Percentiles rank a stretch among this genome's conserved stretches.
Conservation (phyloP, 192 early-diverging fungal species). For the Coemansia sp. region DNA sequence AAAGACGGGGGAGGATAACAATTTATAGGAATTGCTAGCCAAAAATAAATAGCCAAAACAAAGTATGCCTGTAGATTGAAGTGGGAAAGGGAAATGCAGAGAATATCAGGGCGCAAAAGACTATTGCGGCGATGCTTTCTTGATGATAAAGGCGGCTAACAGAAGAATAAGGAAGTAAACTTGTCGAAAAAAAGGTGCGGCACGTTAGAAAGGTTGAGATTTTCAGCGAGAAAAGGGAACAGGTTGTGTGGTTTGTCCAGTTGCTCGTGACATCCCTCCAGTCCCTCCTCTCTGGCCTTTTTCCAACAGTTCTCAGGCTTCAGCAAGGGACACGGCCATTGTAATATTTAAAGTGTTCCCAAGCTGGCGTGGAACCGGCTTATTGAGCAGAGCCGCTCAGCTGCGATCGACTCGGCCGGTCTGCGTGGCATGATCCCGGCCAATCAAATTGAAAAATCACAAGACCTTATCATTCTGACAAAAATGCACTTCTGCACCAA, state of each 20-base stretch:
- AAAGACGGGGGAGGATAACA: neutral
- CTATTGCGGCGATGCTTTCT: neutral
- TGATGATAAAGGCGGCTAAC: neutral
- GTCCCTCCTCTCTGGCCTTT: neutral
- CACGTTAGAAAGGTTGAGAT: neutral
- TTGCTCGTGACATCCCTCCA: neutral
- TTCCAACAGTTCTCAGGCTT: neutral
- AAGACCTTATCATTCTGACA: constrained; percentile 2
- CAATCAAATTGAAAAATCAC: constrained; percentile 24
- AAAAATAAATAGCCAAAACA: neutral
- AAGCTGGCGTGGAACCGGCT: neutral
- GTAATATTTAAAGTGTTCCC: neutral
- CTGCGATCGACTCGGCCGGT: neutral
- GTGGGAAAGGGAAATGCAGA: neutral
- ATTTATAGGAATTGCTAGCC: neutral
- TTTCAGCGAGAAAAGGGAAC: neutral
- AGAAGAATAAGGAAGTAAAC: neutral
- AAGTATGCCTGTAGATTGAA: neutral
- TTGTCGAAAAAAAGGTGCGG: too few species aligned
- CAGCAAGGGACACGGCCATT: neutral
- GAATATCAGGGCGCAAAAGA: neutral
- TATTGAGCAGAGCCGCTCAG: neutral
- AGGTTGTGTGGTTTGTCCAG: neutral
- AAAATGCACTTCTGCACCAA: neutral
- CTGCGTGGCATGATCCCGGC: constrained; percentile 18